phyloP scores from a whole-genome alignment of 768 basidiomycete species.

The Leucocoprinus sp. region DNA sequence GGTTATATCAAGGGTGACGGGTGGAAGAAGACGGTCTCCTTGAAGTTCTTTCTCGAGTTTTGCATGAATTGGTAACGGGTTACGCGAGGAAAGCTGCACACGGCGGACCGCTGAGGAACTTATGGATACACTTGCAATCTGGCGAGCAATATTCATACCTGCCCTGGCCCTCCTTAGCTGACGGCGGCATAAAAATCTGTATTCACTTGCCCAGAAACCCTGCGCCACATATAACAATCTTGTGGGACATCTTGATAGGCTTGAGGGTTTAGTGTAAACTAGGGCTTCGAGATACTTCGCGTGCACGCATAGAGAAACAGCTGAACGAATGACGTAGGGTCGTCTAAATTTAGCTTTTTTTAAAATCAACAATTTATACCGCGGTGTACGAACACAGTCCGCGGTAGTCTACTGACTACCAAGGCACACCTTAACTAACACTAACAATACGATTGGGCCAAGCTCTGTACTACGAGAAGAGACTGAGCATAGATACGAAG shows the following conservation, averaged over 20 bases:
- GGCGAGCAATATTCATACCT: slow-evolving; percentile 56
- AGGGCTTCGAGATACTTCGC: background rate
- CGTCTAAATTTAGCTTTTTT: background rate
- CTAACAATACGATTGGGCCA: too few relatives aligned
- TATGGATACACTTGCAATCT: slow-evolving; percentile 27
- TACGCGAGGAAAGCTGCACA: slow-evolving; percentile 54
- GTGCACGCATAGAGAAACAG: background rate
- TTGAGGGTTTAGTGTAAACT: background rate
- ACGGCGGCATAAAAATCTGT: background rate
- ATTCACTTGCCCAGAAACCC: slow-evolving; percentile 48
- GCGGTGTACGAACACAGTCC: too few relatives aligned
- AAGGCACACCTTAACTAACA: too few relatives aligned
- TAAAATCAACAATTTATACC: too few relatives aligned
- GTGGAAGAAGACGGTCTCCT: slow-evolving; percentile 31
- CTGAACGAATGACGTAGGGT: slow-evolving; percentile 7
- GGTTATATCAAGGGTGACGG: slow-evolving; percentile 46
- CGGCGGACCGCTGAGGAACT: slow-evolving; percentile 21
- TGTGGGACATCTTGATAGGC: slow-evolving; percentile 17
- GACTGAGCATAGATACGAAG: too few relatives aligned
- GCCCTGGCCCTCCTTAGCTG: background rate
- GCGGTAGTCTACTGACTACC: too few relatives aligned
- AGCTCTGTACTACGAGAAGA: too few relatives aligned
- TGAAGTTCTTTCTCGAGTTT: slow-evolving; percentile 24
- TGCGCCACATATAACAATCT: slow-evolving; percentile 45
- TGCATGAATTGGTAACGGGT: slow-evolving; percentile 36